Evolutionary conservation across 257 asterid species (phyloP), one percentile per base, ranked within the genome.

Genomic region (Solanum appendiculatum): DNA sequence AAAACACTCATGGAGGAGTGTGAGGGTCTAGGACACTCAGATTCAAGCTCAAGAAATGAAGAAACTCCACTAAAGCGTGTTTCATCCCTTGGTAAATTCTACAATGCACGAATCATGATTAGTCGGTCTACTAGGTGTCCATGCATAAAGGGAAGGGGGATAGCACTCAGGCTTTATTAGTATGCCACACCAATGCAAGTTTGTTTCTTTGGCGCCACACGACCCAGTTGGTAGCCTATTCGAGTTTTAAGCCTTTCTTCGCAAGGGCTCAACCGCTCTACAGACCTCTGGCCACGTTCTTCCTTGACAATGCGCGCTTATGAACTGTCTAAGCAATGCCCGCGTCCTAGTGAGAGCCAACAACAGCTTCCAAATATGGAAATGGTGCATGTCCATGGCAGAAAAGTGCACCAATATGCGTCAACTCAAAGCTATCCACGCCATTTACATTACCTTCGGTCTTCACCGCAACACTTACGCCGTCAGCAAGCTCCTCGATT

Each of bases 361-460:
- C 36, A 31, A 86, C 39, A 87, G 91, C 85, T 89, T 85, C 64
- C 86, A 66, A 82, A 66, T 88, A 54, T 91, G 91, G 92, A 88
- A 85, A 21, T 89, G 91, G 90, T 91, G 89, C 86, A 90, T 91
- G 88, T 86, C 89, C 9, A 77, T 90, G 46, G 89, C 87, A 58
- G 86, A 87, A 85, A 77, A 84, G 9, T 95, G 98, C 90, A 85
- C 88, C 48, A 90, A 91, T 51, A 91, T 91, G 91, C 48, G 84
- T 68, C 97, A 94, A 70, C 88, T 97, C 86, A 94, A 91, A 91
- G n/a, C 91, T 85, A 91, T 94, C 82, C 97, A 94, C 84, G 96
- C 93, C 89, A 92, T 92, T 86, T 92, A 94, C 88, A 91, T 91
- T 90, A 88, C 91, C 54, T 91, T 91, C 20, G 98, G 98, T 83